Evolutionary conservation across 2,329 filamentous ascomycete genomes (phyloP), one percentile per base, ranked within the genome.

Genomic region (Plenodomus lindquistii): DNA sequence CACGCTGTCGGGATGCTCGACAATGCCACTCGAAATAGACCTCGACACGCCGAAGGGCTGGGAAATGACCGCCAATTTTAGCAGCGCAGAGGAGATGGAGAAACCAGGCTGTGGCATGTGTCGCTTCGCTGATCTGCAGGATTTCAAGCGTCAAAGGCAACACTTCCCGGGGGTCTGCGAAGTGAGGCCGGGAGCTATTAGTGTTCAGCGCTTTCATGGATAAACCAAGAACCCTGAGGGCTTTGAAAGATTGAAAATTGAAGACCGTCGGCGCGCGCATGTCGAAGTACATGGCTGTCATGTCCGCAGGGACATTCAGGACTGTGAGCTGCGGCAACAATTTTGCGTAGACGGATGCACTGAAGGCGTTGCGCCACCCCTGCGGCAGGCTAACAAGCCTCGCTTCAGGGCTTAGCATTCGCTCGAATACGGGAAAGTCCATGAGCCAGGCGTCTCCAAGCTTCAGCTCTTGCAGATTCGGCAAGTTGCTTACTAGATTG

Each of bases 81-180:
- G 37, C 49, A 10, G 24, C 17, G 34, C 55, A 60, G 3, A 57
- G 19, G 0, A 50, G 20, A 8, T 47, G 29, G 1, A 62, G 10
- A 24, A 59, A 54, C 2, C 35, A 24, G 4, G 27, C 44, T 1
- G 48, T 53, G 11, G 15, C 7, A 2, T 24, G 13, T 2, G 37
- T 51, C 2, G 48, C 54, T 22, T 59, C 57, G n/a, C 46, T 59
- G 18, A 62, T 57, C 5, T 45, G 44, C 13, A 62, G 34, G 3
- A 46, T 27, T 29, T 60, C 40, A 11, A 60, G 34, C n/a, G 46
- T 48, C 5, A n/a, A 27, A 1, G 59, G 52, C 8, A 62, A 49
- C 2, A 60, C 15, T 9, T 46, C 31, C 17, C 20, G 13, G 1
- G 57, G 51, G 16, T 54, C 42, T 2, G 13, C 5, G 19, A 17